phyloP scores from a whole-genome alignment of 2,329 filamentous ascomycete genomes.

The Eurotiales sp. region DNA sequence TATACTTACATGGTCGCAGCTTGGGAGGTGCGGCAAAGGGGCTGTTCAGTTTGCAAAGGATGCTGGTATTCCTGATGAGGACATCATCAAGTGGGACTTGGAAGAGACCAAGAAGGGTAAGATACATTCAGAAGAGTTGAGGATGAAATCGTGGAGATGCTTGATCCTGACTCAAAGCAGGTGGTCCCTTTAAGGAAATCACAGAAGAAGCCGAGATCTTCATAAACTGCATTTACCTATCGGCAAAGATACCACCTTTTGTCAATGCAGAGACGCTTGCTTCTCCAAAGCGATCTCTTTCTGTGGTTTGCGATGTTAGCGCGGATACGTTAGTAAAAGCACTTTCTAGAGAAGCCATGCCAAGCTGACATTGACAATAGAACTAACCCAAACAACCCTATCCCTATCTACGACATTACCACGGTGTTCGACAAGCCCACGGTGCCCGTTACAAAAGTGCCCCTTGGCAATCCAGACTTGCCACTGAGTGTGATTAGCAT shows the following conservation, averaged over 20 bases:
- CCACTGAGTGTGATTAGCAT: constrained; percentile 79
- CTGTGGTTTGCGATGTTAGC: constrained; percentile 73
- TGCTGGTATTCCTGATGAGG: constrained; percentile 65
- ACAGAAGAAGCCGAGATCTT: constrained; percentile 66
- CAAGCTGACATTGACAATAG: constrained; percentile 20
- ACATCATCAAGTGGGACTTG: constrained; percentile 74
- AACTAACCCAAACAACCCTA: constrained; percentile 47
- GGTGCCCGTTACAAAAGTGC: constrained; percentile 58
- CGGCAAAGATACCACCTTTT: constrained; percentile 74
- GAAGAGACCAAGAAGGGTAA: constrained; percentile 67
- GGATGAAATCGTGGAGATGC: too few species aligned
- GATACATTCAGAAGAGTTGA: too few species aligned
- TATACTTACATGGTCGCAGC: constrained; percentile 22
- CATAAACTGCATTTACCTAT: constrained; percentile 87
- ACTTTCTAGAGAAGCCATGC: background rate
- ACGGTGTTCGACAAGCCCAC: constrained; percentile 90
- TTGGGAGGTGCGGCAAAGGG: constrained; percentile 71
- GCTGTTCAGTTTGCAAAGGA: constrained; percentile 75
- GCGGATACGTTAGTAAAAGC: constrained; percentile 36
- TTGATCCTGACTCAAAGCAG: constrained; percentile 30
- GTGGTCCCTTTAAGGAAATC: constrained; percentile 76
- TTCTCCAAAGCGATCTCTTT: constrained; percentile 65
- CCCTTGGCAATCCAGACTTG: constrained; percentile 51
- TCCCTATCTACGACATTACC: constrained; percentile 76
- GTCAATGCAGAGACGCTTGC: constrained; percentile 68